Conservation (phyloP, 1,139 yeast genomes). For the Lodderomyces oxycetoniae region DNA sequence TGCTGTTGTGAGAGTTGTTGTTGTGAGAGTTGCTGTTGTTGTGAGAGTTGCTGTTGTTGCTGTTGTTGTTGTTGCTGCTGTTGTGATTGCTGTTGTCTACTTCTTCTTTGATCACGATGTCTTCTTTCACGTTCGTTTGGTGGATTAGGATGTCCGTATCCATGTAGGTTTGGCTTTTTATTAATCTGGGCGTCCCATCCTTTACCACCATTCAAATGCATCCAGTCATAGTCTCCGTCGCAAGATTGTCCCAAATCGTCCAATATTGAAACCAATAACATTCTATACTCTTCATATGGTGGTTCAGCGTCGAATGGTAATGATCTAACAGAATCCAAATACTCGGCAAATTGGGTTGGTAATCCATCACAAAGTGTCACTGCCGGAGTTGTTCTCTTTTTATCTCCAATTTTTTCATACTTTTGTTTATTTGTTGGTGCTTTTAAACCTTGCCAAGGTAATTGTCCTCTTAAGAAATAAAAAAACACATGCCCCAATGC, state of each 20-base stretch:
- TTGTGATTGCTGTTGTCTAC: slow-evolving; percentile 9
- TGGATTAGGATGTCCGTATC: slow-evolving; percentile 71
- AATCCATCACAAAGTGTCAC: slow-evolving; percentile 63
- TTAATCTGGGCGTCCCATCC: slow-evolving; percentile 81
- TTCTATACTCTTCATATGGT: slow-evolving; percentile 52
- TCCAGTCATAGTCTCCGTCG: slow-evolving; percentile 80
- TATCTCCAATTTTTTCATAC: slow-evolving; percentile 77
- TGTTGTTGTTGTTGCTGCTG: slow-evolving; percentile 22
- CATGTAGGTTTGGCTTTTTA: slow-evolving; percentile 76
- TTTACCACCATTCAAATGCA: slow-evolving; percentile 73
- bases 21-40: slow-evolving; percentile 21
- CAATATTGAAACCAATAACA: slow-evolving; percentile 42
- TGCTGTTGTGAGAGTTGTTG: slow-evolving; percentile 13
- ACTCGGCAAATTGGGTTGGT: slow-evolving; percentile 76
- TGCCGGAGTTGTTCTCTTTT: slow-evolving; percentile 67
- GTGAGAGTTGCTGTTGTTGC: slow-evolving; percentile 9
- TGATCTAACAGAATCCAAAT: slow-evolving; percentile 64
- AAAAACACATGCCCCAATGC: slow-evolving; percentile 62
- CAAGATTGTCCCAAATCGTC: slow-evolving; percentile 32
- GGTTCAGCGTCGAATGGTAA: slow-evolving; percentile 75
- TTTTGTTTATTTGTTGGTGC: slow-evolving; percentile 81
- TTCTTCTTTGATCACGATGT: slow-evolving; percentile 43
- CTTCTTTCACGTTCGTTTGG: slow-evolving; percentile 55
- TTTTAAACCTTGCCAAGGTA: slow-evolving; percentile 56
- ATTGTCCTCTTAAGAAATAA: slow-evolving; percentile 57